Evolutionary conservation across 108 stramenopile genomes (phyloP), one percentile per base, ranked within the genome.

Genomic region (Nitzschia sp.): DNA sequence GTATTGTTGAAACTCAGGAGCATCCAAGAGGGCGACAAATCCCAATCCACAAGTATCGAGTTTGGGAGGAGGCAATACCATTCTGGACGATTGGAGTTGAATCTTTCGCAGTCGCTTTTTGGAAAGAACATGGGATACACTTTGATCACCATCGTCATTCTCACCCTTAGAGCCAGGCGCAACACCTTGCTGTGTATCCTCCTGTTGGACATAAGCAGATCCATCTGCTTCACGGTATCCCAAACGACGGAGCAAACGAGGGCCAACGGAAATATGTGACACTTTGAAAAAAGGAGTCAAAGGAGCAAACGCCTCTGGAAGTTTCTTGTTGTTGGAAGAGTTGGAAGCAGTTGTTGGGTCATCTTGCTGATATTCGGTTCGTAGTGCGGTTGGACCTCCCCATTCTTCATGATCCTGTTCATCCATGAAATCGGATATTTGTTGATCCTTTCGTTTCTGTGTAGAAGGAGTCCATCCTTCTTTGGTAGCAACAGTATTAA

Each of bases 381-480:
- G 53, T 3, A 83, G 59, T 5, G 24, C 34, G 0, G 72, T 77
- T 3, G 85, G 82, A 41, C 85, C 82, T 46, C 85, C 85, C 80
- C 77, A 86, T 26, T 76, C 71, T 10, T 72, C 57, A 70, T 76
- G 70, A 70, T 87, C 86, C 53, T 81, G 70, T 7, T 87, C 86
- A 66, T 87, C 86, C 83, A 87, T 83, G 37, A 79, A 80, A 72
- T 84, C 83, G 51, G 78, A 70, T 40, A 72, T 25, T 11, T 46
- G 63, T 51, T 84, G 85, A 10, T 79, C 59, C 41, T 73, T 40
- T 57, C 72, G 29, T 43, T 57, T 67, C 29, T 71, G 54, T 7
- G 63, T 57, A 7, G 69, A 60, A 7, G 94, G 94, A 40, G 64
- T 66, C 89, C 90, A 95, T 78, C 94, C 94, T 51, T 95, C 86